Evolutionary conservation across 495 filamentous ascomycete species (phyloP).

Genomic region (Penicillium steckii): DNA sequence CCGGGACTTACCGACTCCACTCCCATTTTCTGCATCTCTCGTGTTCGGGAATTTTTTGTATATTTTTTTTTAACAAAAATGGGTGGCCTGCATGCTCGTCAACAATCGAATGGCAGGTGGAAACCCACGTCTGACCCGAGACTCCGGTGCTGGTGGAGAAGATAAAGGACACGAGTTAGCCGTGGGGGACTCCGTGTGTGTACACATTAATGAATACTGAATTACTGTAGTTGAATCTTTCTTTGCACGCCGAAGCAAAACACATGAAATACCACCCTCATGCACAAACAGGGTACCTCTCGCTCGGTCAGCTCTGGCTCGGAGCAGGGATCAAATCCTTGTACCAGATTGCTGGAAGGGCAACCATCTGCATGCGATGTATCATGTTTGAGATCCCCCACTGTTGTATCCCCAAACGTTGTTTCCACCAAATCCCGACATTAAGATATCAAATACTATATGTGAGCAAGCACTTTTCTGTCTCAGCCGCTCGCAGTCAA

Average conservation of each 20-base stretch:
- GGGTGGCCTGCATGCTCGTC: conserved; percentile 5
- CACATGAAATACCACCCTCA: background rate
- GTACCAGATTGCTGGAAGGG: background rate
- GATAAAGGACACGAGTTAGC: background rate
- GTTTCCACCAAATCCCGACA: too few species aligned
- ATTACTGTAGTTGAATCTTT: too few species aligned
- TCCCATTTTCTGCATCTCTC: background rate
- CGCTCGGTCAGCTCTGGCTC: background rate
- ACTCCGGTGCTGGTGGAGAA: conserved; percentile 6
- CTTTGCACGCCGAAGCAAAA: background rate
- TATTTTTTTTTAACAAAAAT: background rate
- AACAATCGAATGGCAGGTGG: background rate
- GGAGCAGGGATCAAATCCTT: background rate
- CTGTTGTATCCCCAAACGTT: background rate
- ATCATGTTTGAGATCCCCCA: background rate
- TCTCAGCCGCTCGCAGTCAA: too few species aligned
- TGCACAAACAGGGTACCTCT: conserved; percentile 2
- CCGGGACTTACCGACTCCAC: background rate
- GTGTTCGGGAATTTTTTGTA: background rate
- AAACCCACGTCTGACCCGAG: conserved; percentile 4
- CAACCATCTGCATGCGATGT: background rate
- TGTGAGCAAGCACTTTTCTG: too few species aligned
- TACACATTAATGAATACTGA: too few species aligned
- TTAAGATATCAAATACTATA: too few species aligned
- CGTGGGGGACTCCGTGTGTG: background rate